Conservation (phyloP, 495 filamentous ascomycete species). For the Lepidopterella palustris region DNA sequence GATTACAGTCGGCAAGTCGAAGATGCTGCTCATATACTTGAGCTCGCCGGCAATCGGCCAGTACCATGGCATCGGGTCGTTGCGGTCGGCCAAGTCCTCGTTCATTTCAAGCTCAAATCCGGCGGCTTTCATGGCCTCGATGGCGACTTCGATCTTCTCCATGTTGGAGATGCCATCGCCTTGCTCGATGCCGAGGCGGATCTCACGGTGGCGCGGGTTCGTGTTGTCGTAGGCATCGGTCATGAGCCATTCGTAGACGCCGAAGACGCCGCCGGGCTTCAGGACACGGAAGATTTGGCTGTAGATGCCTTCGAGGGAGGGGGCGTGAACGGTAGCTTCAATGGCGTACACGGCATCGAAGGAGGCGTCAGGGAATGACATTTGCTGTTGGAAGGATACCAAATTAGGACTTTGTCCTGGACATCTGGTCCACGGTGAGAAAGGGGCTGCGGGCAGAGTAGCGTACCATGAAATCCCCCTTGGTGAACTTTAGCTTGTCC, state of each 20-base stretch:
- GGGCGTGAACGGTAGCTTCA: slow-evolving; percentile 94
- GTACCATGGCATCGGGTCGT: slow-evolving; percentile 83
- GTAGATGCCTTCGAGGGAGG: slow-evolving; percentile 91
- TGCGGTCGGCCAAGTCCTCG: slow-evolving; percentile 83
- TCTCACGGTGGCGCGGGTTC: slow-evolving; percentile 79
- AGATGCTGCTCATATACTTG: slow-evolving; percentile 70
- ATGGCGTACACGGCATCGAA: slow-evolving; percentile 99
- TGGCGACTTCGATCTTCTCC: slow-evolving; percentile 79
- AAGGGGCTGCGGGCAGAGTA: not conserved
- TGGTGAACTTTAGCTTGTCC: slow-evolving; percentile 78
- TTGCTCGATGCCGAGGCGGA: slow-evolving; percentile 92
- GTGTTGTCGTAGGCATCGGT: slow-evolving; percentile 90
- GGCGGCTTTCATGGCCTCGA: slow-evolving; percentile 78
- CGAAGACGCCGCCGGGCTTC: slow-evolving; percentile 93
- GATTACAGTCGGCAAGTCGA: slow-evolving; percentile 77
- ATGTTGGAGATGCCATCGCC: slow-evolving; percentile 98
- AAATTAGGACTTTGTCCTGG: no score
- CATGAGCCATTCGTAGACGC: slow-evolving; percentile 99
- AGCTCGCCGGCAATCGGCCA: slow-evolving; percentile 81
- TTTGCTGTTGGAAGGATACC: slow-evolving; percentile 62
- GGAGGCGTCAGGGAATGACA: slow-evolving; percentile 83
- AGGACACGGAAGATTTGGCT: slow-evolving; percentile 89
- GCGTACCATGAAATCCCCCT: slow-evolving; percentile 92
- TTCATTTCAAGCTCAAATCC: slow-evolving; percentile 81
- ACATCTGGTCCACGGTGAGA: no score